These are phyloP conservation scores for Heteromeles arbutifolia DNA, from an alignment of 306 rosid species.

Conservation along the genomic window DNA sequence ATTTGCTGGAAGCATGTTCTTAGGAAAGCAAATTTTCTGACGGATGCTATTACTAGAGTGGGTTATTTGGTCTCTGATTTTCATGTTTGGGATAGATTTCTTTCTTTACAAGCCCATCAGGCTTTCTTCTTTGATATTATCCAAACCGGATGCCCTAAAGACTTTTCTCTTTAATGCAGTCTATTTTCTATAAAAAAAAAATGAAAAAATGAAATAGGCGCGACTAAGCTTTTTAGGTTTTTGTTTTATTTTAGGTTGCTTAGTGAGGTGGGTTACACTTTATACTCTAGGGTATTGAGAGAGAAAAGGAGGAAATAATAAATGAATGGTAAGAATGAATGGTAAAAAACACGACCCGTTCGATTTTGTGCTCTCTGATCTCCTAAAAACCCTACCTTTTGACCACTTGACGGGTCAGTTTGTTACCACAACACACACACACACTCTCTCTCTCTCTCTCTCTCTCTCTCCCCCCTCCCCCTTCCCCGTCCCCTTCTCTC, in stretches of 20 bases:
- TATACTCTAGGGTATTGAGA: neutral
- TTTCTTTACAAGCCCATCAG: no score
- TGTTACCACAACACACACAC: constrained; percentile 32
- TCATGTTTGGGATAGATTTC: no score
- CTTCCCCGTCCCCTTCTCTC: neutral
- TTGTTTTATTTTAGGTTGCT: neutral
- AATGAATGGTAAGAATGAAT: neutral
- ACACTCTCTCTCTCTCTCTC: constrained; percentile 4
- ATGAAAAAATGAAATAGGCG: no score
- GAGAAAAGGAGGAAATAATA: neutral
- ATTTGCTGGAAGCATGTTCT: no score
- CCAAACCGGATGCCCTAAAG: no score
- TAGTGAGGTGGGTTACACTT: neutral
- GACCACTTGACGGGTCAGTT: constrained; percentile 46
- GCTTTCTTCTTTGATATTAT: no score
- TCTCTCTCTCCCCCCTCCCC: neutral
- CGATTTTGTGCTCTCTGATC: constrained; percentile 35
- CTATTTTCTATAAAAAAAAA: no score
- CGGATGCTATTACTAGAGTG: no score
- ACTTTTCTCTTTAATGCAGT: no score
- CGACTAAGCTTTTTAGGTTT: neutral
- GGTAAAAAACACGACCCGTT: constrained; percentile 14
- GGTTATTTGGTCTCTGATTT: no score
- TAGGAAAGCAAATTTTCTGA: no score
- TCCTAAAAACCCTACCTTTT: constrained; percentile 69